Base-by-base conservation (phyloP, 169 alveolate genomes). In the Cryptosporidium ubiquitum region DNA sequence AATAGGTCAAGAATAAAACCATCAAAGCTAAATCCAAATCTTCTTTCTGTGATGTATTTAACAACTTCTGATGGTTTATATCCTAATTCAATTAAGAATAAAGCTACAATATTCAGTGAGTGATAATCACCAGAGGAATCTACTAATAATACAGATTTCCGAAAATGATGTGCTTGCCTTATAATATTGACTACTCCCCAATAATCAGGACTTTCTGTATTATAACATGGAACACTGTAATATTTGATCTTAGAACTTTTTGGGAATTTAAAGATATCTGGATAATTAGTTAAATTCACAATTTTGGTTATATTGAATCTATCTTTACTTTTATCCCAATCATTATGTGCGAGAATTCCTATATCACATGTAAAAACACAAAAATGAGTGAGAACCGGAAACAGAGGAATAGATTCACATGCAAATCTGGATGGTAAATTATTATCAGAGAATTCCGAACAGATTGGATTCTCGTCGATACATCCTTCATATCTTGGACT, bases 401-500 rank as follows among this genome's bases (percentile, higher is more conserved):
- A 79, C 26, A 64, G 20, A 31, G 89, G 89, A 2, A 79, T 20
- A 33, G 75, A 58, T 61, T 79, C 89, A 40, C 79, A 79, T 5
- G 89, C 70, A 61, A 42, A 39, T 79, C 75, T 79, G 29, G 64
- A 40, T 14, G 68, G 64, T 26, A 47, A 40, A 7, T 58, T 35
- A 1, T 3, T 60, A 29, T 79, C 79, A 7, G 75, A 61, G 20
- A 61, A 79, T 79, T 79, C 75, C 12, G 89, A 79, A 29, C 69
- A 79, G 9, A 79, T 58, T 12, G 89, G 89, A 64, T 61, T 64
- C 26, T 79, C 89, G 12, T 79, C 89, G 26, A 79, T 79, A 23
- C 89, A 79, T 14, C 52, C 26, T 14, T 79, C 75, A 23, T 79
- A 79, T 49, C 89, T 79, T n/a, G 89, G 75, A 33, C 75, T 79